Evolutionary conservation across 139 green algal species (phyloP).

Genomic region (Chlorella sp.): DNA sequence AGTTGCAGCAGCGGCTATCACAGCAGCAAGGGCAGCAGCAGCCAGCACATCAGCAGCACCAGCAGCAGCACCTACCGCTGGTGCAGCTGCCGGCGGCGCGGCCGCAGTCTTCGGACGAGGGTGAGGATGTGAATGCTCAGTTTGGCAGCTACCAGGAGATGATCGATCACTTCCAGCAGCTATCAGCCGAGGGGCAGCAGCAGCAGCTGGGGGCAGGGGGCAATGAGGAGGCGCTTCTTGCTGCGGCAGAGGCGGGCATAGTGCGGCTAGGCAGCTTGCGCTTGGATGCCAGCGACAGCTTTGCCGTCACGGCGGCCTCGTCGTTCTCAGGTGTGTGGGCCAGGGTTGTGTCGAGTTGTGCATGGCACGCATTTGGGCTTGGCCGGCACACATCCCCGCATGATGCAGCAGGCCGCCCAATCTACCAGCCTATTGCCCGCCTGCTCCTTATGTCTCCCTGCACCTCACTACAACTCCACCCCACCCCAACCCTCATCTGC

Average conservation of each 20-base stretch:
- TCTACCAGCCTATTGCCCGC: neutral
- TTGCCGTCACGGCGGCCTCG: constrained; percentile 11
- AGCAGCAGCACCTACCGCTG: neutral
- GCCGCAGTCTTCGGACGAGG: neutral
- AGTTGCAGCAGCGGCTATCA: neutral
- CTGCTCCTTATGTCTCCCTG: neutral
- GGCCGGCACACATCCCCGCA: neutral
- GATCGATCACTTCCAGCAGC: constrained; percentile 1
- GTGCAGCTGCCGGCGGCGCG: neutral
- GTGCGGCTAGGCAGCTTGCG: neutral
- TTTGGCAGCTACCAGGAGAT: constrained; percentile 32
- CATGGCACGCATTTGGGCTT: neutral
- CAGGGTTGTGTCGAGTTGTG: neutral
- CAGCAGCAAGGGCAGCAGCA: neutral
- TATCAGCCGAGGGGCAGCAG: neutral
- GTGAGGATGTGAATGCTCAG: constrained; percentile 16
- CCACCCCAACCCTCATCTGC: neutral
- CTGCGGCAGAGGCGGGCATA: neutral
- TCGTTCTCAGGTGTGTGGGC: constrained; percentile 15
- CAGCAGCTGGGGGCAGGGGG: neutral
- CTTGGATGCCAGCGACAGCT: neutral
- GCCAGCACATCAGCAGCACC: neutral
- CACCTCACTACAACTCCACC: neutral
- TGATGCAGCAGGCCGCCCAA: neutral
- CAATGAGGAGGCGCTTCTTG: neutral